Base-by-base conservation (phyloP, 345 rosid genomes). In the Acer saccharum region DNA sequence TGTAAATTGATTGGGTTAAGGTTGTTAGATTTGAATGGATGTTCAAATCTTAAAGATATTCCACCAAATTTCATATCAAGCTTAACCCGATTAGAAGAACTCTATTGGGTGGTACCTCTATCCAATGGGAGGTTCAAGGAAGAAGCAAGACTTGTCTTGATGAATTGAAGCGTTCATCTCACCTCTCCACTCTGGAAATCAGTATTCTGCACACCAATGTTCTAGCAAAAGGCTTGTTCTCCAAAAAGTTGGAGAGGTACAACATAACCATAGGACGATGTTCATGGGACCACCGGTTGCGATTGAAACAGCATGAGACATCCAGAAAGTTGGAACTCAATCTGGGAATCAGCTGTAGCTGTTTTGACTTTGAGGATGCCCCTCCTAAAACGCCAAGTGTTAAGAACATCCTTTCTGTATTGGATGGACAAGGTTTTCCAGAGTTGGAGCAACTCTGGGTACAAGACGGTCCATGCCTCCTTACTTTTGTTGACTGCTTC, bases 121-220 rank as follows among this genome's bases (percentile, higher is more conserved):
- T 5, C 14, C 7, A 52, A 0, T 80, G 86, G 89, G 83, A 76
- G 57, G 54, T 5, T 69, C 75, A 17, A 0, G 82, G 1, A 17
- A 1, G 62, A 74, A 65, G 12, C 0, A 29, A 29, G 0, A 3
- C 35, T 29, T 2, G 35, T 29, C 35, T 29, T 29, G 35, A 29
- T 29, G 35, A 29, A 2, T 29, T 29, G 35, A 29, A 29, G 35
- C 0, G 35, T 29, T 3, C 0, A 29, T 3, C 35, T 29, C 35
- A 29, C 3, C 35, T 29, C 35, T 2, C 35, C 35, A 3, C 4
- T 29, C 4, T 29, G 0, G 35, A 29, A 29, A 29, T 29, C 3
- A 2, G 4, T 29, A 29, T 29, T 29, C 35, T 3, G 4, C 35
- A 29, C 4, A 29, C 35, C 3, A 81, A 78, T 14, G 23, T 60